A percentile compares a stretch with the other conserved stretches of the same genome.
These are phyloP conservation scores for Takakia lepidozioides DNA, from an alignment of 225 moss, liverwort and hornwort genomes.

Conservation along the genomic window DNA sequence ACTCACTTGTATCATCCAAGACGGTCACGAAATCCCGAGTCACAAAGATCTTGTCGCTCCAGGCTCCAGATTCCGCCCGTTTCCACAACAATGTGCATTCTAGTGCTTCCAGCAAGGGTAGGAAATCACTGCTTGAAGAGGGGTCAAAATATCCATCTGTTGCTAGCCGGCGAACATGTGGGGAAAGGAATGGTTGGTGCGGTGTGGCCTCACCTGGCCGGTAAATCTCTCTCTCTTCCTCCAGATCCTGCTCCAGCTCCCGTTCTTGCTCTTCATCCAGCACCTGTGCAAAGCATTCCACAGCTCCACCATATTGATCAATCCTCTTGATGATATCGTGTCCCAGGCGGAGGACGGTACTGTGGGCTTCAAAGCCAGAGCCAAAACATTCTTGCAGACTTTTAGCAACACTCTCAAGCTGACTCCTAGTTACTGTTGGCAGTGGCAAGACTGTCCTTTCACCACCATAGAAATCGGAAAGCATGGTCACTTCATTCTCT, in stretches of 20 bases:
- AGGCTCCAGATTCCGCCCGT: neutral
- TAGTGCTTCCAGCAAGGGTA: conserved; percentile 7
- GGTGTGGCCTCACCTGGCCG: conserved; percentile 11
- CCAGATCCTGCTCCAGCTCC: conserved; percentile 32
- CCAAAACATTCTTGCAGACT: conserved; percentile 3
- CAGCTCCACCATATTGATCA: neutral
- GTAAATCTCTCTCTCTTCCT: conserved; percentile 22
- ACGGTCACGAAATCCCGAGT: conserved; percentile 22
- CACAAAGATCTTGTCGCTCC: conserved; percentile 18
- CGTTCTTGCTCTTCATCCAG: conserved; percentile 44
- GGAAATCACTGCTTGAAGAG: neutral
- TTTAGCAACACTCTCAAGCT: neutral
- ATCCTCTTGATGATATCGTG: neutral
- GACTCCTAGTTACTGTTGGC: neutral
- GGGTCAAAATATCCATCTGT: neutral
- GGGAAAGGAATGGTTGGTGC: conserved; percentile 5
- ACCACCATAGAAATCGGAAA: conserved; percentile 10
- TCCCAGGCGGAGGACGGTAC: neutral
- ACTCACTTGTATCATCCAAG: neutral
- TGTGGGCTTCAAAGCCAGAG: neutral
- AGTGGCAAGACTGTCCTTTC: neutral
- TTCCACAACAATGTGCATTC: conserved; percentile 6
- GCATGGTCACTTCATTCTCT: conserved; percentile 5
- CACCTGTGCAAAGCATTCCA: conserved; percentile 19
- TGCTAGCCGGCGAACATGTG: conserved; percentile 2